phyloP scores from a whole-genome alignment of 805 yeast species.

The Candida verbasci region DNA sequence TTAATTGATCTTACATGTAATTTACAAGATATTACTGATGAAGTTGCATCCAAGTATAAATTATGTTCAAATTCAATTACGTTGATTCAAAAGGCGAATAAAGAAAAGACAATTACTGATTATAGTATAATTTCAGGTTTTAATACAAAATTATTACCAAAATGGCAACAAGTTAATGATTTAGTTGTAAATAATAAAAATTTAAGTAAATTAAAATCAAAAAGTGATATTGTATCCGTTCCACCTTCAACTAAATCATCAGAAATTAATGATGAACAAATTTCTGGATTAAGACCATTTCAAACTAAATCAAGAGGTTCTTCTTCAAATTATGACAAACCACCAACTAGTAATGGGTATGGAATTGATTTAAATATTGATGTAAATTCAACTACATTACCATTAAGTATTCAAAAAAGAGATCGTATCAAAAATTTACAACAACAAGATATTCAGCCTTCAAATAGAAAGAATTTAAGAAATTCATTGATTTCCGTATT shows the following conservation, averaged over 20 bases:
- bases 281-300: slow-evolving; percentile 16
- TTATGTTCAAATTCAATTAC: slow-evolving; percentile 35
- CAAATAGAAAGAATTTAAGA: slow-evolving; percentile 7
- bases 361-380: slow-evolving; percentile 24
- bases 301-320: slow-evolving; percentile 12
- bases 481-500: slow-evolving; percentile 7
- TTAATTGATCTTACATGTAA: slow-evolving; percentile 12
- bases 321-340: slow-evolving; percentile 1
- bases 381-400: slow-evolving; percentile 23
- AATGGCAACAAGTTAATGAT: slow-evolving; percentile 22
- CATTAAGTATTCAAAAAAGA: slow-evolving; percentile 27
- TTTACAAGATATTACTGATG: slow-evolving; percentile 17
- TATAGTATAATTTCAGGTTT: slow-evolving; percentile 16
- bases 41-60: slow-evolving; percentile 31
- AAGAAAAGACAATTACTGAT: slow-evolving; percentile 36
- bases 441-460: slow-evolving; percentile 3
- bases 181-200: background rate
- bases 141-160: slow-evolving; percentile 21
- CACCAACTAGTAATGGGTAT: slow-evolving; percentile 7
- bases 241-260: slow-evolving; percentile 1
- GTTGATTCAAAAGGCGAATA: slow-evolving; percentile 28
- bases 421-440: slow-evolving; percentile 27
- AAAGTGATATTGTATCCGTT: background rate
- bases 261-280: no score
- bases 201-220: background rate